A percentile compares a stretch with the other conserved stretches of the same genome.
Conservation (phyloP, 345 rosid genomes). For the Ceriops tagal region DNA sequence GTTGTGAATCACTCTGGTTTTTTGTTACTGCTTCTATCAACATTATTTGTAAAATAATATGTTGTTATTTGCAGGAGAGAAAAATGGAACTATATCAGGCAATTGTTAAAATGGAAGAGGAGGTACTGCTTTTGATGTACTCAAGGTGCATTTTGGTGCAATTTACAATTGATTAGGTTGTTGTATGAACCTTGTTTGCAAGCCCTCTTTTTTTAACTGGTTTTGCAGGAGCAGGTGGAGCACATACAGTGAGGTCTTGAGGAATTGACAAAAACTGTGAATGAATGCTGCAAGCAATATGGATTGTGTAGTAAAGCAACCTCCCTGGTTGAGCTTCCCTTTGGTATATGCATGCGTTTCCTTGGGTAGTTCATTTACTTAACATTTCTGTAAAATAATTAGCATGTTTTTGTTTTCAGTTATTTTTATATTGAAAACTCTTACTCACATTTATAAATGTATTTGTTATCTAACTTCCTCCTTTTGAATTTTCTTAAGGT, state of each 20-base stretch:
- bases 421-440: background rate
- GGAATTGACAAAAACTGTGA: constrained; percentile 71
- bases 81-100: constrained; percentile 91
- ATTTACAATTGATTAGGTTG: constrained; percentile 13
- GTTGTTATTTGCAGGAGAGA: constrained; percentile 74
- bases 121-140: constrained; percentile 45
- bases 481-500: constrained; percentile 39
- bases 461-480: background rate
- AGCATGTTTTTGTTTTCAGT: background rate
- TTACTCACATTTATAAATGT: background rate
- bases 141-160: constrained; percentile 44
- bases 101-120: constrained; percentile 82
- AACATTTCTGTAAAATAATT: background rate
- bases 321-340: constrained; percentile 20
- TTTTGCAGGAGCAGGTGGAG: constrained; percentile 67
- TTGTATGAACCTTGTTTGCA: constrained; percentile 17
- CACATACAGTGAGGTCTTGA: constrained; percentile 71
- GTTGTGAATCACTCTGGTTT: background rate
- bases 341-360: background rate
- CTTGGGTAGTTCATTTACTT: background rate
- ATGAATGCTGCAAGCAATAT: constrained; percentile 89
- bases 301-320: constrained; percentile 88
- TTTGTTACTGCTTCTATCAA: background rate
- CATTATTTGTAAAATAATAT: no score
- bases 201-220: constrained; percentile 17